Evolutionary conservation across 495 filamentous ascomycete genomes (phyloP).

Genomic region (Glutinoglossum americanum): DNA sequence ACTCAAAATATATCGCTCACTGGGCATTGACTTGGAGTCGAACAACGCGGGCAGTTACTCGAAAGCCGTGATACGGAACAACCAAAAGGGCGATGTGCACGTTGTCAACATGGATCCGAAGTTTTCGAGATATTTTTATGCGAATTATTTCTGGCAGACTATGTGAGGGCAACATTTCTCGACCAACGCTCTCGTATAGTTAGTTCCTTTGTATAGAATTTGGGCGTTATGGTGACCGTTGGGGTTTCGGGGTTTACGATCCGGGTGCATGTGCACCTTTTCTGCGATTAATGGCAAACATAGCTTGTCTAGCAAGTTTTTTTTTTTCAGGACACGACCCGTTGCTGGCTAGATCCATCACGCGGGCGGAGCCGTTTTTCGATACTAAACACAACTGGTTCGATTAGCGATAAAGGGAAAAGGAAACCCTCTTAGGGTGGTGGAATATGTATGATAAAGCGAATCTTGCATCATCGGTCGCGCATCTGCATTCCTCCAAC

Average conservation of each 20-base stretch:
- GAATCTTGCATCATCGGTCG: too few species aligned
- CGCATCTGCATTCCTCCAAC: neutral
- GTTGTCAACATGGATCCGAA: conserved; percentile 87
- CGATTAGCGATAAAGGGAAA: too few species aligned
- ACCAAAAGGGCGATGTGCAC: conserved; percentile 73
- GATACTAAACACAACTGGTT: too few species aligned
- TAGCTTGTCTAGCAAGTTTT: too few species aligned
- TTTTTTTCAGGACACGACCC: too few species aligned
- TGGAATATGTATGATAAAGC: too few species aligned
- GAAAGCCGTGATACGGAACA: conserved; percentile 71
- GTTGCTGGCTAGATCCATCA: too few species aligned
- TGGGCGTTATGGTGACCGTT: neutral
- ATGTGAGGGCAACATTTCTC: conserved; percentile 26
- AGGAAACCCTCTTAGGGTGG: too few species aligned
- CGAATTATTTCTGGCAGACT: conserved; percentile 90
- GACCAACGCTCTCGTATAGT: neutral
- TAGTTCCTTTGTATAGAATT: neutral
- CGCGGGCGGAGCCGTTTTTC: too few species aligned
- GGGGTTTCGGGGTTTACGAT: neutral
- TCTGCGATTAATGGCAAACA: neutral
- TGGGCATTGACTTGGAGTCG: conserved; percentile 75
- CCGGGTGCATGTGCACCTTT: neutral
- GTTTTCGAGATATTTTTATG: conserved; percentile 79
- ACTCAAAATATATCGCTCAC: conserved; percentile 72
- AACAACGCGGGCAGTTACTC: conserved; percentile 66